Percentiles rank a stretch among this genome's conserved stretches.
These are phyloP conservation scores for Caulochytrium protostelioides DNA, from an alignment of 371 early-diverging fungal genomes.

Conservation along the genomic window DNA sequence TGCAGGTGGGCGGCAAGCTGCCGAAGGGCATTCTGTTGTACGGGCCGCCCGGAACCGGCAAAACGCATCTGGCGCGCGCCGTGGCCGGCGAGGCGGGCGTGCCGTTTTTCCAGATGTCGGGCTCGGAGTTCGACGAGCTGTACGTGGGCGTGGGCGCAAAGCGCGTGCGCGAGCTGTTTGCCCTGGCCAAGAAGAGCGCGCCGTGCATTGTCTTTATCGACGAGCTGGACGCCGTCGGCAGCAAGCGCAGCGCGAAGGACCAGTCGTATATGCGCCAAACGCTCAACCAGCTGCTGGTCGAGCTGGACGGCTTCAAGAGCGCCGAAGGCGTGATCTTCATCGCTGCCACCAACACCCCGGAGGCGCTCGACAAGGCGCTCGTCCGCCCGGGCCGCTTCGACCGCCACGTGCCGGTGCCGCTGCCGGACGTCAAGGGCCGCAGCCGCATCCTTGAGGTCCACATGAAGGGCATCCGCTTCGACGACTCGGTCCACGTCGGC, in stretches of 20 bases:
- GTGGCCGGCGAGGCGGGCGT: constrained; percentile 71
- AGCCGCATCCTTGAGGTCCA: constrained; percentile 80
- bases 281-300: constrained; percentile 85
- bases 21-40: constrained; percentile 85
- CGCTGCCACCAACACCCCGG: constrained; percentile 98
- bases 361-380: constrained; percentile 89
- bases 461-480: constrained; percentile 43
- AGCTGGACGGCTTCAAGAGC: constrained; percentile 85
- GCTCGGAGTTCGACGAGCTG: constrained; percentile 93
- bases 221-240: constrained; percentile 96
- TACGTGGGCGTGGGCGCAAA: constrained; percentile 96
- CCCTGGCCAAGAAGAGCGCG: constrained; percentile 78
- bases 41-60: constrained; percentile 99
- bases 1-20: constrained; percentile 76
- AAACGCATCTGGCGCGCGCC: constrained; percentile 33
- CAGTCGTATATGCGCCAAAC: constrained; percentile 87
- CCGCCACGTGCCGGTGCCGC: constrained; percentile 78
- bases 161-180: constrained; percentile 47
- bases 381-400: constrained; percentile 96
- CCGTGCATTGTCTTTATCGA: constrained; percentile 99
- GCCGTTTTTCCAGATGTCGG: constrained; percentile 92
- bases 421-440: constrained; percentile 91
- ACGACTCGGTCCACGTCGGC: constrained; percentile 44
- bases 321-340: constrained; percentile 88
- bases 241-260: constrained; percentile 81